Percentiles rank a stretch among this genome's conserved stretches.
These are phyloP conservation scores for Metarhizium humberi DNA, from an alignment of 2,329 filamentous ascomycete genomes.

Conservation along the genomic window DNA sequence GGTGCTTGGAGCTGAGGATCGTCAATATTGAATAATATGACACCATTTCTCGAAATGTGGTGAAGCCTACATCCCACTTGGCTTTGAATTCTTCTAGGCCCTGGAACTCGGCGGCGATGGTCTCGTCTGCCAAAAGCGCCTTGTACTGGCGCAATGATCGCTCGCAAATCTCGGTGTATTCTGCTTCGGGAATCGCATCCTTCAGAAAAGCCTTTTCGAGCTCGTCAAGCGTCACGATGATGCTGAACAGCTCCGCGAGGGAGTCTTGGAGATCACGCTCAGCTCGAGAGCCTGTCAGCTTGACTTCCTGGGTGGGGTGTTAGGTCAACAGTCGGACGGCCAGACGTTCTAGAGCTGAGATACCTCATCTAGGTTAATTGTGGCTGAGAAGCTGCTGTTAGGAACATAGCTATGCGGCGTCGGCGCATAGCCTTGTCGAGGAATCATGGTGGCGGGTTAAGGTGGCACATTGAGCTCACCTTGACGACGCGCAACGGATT, in stretches of 20 bases:
- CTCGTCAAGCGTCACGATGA: slow-evolving; percentile 90
- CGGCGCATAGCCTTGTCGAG: slow-evolving; percentile 70
- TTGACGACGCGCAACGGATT: neutral
- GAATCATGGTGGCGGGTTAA: slow-evolving; percentile 35
- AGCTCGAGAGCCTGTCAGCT: slow-evolving; percentile 74
- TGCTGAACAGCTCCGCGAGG: slow-evolving; percentile 93
- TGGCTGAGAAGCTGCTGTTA: slow-evolving; percentile 71
- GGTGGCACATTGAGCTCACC: slow-evolving; percentile 18
- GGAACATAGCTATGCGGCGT: slow-evolving; percentile 89
- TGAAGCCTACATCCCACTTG: slow-evolving; percentile 68
- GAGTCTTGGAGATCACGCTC: slow-evolving; percentile 94
- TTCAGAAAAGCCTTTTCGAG: slow-evolving; percentile 95
- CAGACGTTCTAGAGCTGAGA: slow-evolving; percentile 7
- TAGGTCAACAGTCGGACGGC: slow-evolving; percentile 3
- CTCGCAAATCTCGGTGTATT: slow-evolving; percentile 95
- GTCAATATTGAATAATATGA: slow-evolving; percentile 5
- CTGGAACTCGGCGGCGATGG: slow-evolving; percentile 78
- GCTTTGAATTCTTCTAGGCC: slow-evolving; percentile 86
- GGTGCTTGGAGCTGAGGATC: slow-evolving; percentile 73
- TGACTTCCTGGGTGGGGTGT: slow-evolving; percentile 63
- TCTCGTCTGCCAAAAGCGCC: slow-evolving; percentile 83
- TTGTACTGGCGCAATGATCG: slow-evolving; percentile 94
- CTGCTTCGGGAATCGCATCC: slow-evolving; percentile 81
- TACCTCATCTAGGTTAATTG: slow-evolving; percentile 90
- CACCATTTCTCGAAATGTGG: neutral